phyloP scores from a whole-genome alignment of 257 asterid genomes.

The Apocynum venetum region DNA sequence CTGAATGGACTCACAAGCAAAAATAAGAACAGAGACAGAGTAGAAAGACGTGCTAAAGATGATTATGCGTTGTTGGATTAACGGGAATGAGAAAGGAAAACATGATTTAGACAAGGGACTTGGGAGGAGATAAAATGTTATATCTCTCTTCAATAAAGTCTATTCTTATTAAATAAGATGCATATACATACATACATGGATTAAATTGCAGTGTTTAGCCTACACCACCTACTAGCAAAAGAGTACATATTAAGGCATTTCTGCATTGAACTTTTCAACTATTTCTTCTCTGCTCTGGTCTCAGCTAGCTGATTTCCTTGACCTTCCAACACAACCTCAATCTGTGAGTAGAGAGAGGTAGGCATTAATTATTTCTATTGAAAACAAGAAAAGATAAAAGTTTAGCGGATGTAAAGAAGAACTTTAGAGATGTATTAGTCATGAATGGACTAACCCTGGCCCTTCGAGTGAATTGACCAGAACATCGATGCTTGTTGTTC shows the following conservation, averaged over 20 bases:
- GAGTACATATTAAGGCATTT: not conserved
- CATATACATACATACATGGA: not conserved
- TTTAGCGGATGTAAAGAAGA: not conserved
- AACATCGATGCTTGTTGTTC: not conserved
- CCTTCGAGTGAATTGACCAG: slow-evolving; percentile 15
- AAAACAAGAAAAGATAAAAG: not conserved
- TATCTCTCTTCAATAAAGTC: not conserved
- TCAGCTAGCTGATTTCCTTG: slow-evolving; percentile 1
- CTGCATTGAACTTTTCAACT: not conserved
- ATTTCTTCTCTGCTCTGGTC: not conserved
- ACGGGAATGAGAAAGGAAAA: not conserved
- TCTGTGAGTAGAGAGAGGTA: slow-evolving; percentile 6
- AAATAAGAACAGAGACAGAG: not conserved
- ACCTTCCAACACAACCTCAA: slow-evolving; percentile 15
- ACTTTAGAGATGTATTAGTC: not conserved
- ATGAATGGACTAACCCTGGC: slow-evolving; percentile 16
- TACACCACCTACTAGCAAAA: not conserved
- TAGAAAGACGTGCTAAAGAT: not conserved
- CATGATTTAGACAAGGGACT: not conserved
- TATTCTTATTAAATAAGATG: not conserved
- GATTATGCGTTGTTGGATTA: too few relatives aligned
- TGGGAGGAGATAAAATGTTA: not conserved
- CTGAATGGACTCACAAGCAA: not conserved
- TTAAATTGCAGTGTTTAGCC: not conserved
- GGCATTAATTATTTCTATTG: not conserved